phyloP scores from a whole-genome alignment of 805 yeast species.

The Zygotorulaspora florentina region DNA sequence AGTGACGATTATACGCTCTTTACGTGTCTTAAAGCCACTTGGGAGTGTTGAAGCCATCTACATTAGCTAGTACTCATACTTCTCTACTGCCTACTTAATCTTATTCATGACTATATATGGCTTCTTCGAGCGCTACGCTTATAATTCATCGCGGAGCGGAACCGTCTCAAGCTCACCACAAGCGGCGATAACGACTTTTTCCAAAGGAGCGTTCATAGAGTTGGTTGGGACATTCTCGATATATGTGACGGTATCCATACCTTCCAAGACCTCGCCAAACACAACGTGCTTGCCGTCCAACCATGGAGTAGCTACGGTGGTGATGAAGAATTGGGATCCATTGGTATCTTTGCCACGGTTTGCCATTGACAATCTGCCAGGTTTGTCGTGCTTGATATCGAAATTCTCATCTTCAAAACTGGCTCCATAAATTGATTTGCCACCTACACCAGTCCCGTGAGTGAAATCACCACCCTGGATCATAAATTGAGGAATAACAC shows the following conservation, averaged over 20 bases:
- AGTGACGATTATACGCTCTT: constrained; percentile 6
- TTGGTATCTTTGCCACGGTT: constrained; percentile 76
- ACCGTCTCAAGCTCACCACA: constrained; percentile 59
- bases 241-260: constrained; percentile 72
- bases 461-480: constrained; percentile 81
- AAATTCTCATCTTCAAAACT: constrained; percentile 70
- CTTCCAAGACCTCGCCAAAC: constrained; percentile 89
- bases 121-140: neutral
- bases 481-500: constrained; percentile 70
- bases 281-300: constrained; percentile 93
- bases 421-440: constrained; percentile 67
- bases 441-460: constrained; percentile 65
- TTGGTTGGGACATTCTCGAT: constrained; percentile 71
- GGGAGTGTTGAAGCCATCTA: too few relatives aligned
- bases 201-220: constrained; percentile 67
- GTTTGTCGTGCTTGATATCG: constrained; percentile 59
- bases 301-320: constrained; percentile 85
- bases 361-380: constrained; percentile 73
- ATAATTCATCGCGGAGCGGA: constrained; percentile 16
- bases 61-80: neutral
- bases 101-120: neutral
- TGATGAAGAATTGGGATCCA: constrained; percentile 91
- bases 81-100: neutral
- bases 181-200: constrained; percentile 58
- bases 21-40: neutral